Evolutionary conservation across 2,329 filamentous ascomycete species (phyloP), one percentile per base, ranked within the genome.

Genomic region (Chaetomium olivaceum): DNA sequence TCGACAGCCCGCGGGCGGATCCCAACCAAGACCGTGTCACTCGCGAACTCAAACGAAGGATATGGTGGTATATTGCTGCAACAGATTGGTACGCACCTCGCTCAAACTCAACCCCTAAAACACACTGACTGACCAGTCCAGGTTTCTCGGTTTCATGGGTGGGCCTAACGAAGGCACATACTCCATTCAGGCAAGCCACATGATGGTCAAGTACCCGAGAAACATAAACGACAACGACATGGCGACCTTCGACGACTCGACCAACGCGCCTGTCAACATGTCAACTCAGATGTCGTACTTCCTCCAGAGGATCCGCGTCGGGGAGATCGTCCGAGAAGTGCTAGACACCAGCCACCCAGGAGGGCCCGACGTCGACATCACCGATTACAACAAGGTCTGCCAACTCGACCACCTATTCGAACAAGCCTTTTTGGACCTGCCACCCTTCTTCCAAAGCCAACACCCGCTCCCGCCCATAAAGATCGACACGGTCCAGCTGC

Each of bases 181-280:
- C 16, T 58, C 61, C 1, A 21, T 63, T 9, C 54, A 58, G 6
- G 21, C 27, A 8, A 55, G 54, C 2, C 61, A 63, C 43, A 63
- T 63, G 61, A 52, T 14, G 21, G 61, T 63, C 11, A 51, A 9
- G n/a, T 63, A 63, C 23, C 61, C 61, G 43, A 50, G 46, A 5
- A 63, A 63, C 54, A 11, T 63, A 23, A 63, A 63, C 31, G 61
- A 63, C 61, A 58, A 58, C 31, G 61, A 63, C 21, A 25, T 63
- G n/a, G 23, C 4, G 11, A 39, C 43, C 21, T 51, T 31, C 12
- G 46, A 58, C 61, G 55, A 58, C n/a, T 58, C 46, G 2, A 54
- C 19, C 25, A 52, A 11, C 14, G 46, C 43, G 3, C 54, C 54
- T 5, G 25, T 46, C 46, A 51, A 63, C 54, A 4, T 39, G 7